Conservation (phyloP, 1,284 basidiomycete genomes). For the Tremellales sp. region DNA sequence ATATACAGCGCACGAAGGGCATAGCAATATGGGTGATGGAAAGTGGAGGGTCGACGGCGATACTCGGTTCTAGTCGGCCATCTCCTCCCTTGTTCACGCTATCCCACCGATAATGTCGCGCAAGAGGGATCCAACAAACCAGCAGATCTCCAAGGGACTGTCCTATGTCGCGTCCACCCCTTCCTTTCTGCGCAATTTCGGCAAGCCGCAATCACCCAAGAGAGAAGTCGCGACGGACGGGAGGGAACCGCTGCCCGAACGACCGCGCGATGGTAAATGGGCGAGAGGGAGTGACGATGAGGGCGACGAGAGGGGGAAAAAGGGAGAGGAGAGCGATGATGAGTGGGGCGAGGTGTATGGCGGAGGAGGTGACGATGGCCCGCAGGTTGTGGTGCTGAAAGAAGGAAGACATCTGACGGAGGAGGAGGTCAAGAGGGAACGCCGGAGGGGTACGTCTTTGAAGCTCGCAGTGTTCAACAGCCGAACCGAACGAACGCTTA, state of each 20-base stretch:
- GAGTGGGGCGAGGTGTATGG: slow-evolving; percentile 65
- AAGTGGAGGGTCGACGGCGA: too few species aligned
- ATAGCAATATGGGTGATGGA: too few species aligned
- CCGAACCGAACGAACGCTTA: too few species aligned
- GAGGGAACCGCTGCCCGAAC: slow-evolving; percentile 29
- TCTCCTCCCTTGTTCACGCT: not conserved
- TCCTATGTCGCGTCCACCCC: slow-evolving; percentile 41
- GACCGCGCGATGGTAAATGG: slow-evolving; percentile 41
- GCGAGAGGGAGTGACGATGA: slow-evolving; percentile 34
- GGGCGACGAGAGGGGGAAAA: slow-evolving; percentile 8
- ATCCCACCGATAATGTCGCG: too few species aligned
- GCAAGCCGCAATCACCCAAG: slow-evolving; percentile 18
- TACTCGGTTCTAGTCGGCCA: slow-evolving; percentile 1
- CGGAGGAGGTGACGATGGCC: slow-evolving; percentile 75
- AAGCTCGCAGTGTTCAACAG: not conserved
- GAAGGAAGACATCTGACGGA: slow-evolving; percentile 76
- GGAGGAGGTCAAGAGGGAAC: slow-evolving; percentile 69
- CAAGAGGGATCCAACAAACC: slow-evolving; percentile 18
- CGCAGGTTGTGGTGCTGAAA: slow-evolving; percentile 77
- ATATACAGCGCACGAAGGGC: too few species aligned
- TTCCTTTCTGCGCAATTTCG: slow-evolving; percentile 41
- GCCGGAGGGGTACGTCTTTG: slow-evolving; percentile 60
- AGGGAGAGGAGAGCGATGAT: slow-evolving; percentile 58
- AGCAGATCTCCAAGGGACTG: slow-evolving; percentile 29
- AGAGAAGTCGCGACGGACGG: slow-evolving; percentile 4